Conservation (phyloP, 805 yeast genomes). For the Saturnispora quitensis region DNA sequence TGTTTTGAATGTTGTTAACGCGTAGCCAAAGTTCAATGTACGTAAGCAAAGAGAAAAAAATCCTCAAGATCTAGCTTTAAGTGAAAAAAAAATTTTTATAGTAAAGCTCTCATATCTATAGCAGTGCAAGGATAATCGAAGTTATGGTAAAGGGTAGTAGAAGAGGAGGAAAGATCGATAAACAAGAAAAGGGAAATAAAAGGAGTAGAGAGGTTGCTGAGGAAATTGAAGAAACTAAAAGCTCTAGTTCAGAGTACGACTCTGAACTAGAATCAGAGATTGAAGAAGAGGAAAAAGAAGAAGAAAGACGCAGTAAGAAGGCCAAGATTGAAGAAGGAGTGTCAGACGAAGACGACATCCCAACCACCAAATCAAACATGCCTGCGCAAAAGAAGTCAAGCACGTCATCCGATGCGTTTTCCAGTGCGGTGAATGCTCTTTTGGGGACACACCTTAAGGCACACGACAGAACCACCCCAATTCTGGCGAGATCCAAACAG, state of each 20-base stretch:
- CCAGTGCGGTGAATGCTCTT: conserved; percentile 76
- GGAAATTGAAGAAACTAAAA: background rate
- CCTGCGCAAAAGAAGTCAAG: conserved; percentile 48
- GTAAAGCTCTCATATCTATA: background rate
- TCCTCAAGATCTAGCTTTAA: background rate
- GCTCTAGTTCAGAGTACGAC: conserved; percentile 1
- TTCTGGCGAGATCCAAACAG: conserved; percentile 73
- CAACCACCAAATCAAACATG: conserved; percentile 16
- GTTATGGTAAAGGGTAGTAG: background rate
- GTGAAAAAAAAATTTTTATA: background rate
- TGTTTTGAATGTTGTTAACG: background rate
- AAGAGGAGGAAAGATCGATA: background rate
- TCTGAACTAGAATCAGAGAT: conserved; percentile 12
- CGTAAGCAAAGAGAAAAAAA: background rate
- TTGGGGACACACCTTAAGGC: conserved; percentile 81
- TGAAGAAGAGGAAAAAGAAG: conserved; percentile 8
- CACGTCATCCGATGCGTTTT: conserved; percentile 71
- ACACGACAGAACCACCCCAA: conserved; percentile 82
- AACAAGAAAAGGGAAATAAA: background rate
- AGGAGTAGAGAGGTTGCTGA: background rate
- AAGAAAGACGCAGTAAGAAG: conserved; percentile 11
- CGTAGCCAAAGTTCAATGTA: background rate
- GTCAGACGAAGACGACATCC: conserved; percentile 13
- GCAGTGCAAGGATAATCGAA: background rate
- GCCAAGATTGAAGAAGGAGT: conserved; percentile 14